Base-by-base conservation (phyloP, 2,329 filamentous ascomycete species). In the Colletotrichum chlorophyti region DNA sequence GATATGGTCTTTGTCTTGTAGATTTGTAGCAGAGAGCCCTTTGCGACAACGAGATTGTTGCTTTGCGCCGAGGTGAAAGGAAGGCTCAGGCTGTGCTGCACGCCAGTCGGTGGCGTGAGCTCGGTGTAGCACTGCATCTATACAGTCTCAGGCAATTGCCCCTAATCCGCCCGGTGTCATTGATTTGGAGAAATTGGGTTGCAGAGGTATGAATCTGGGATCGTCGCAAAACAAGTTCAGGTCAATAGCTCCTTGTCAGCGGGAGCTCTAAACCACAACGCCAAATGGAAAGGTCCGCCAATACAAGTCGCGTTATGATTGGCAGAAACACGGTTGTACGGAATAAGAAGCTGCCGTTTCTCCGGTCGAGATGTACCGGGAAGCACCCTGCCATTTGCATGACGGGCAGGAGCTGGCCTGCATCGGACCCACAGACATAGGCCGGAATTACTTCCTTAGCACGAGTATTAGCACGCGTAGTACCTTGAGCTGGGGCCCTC, bases 61-160 rank as follows among this genome's bases (percentile, higher is more conserved):
- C 90, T 86, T 64, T 88, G 83, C 46, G 91, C 76, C 42, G 90
- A 89, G 42, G 89, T 82, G 70, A 99, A 93, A 31, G 93, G 86
- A 35, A 97, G 77, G 60, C 82, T 84, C 69, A 97, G 78, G 64
- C 93, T 91, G 78, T 97, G 90, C 69, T 92, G 93, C 76, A 98
- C 93, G 72, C 93, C 93, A 73, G 93, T 96, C 52, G 95, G 93
- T 79, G 94, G 91, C 74, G 92, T 88, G 73, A 99, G 83, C 83
- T 99, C 95, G 70, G 92, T 93, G 79, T 98, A 98, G 82, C 92
- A 96, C 85, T 98, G 94, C 94, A 98, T 98, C 43, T 65, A 64
- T 63, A 69, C 71, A 67, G 66, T 63, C 69, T 65, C 74, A 76
- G 59, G 52, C 57, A 47, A 57, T 55, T 50, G 57, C 57, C 57